Percentiles rank a stretch among this genome's conserved stretches.
Conservation (phyloP, 2,329 filamentous ascomycete genomes). For the Tolypocladium pustulatum region DNA sequence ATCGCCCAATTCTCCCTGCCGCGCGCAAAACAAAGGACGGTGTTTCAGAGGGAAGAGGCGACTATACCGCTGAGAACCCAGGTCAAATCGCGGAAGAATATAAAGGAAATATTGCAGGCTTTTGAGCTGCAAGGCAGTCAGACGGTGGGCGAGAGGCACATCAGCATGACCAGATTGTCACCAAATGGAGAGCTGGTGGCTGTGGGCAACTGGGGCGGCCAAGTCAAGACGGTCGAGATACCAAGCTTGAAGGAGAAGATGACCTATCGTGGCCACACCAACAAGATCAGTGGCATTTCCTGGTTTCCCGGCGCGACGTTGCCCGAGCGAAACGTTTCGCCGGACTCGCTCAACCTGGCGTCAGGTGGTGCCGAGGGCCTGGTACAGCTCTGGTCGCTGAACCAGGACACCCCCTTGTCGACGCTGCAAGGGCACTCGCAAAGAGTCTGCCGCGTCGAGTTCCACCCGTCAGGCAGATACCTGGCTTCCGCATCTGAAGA, state of each 20-base stretch:
- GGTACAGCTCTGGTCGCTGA: constrained; percentile 83
- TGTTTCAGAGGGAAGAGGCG: constrained; percentile 69
- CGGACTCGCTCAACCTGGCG: constrained; percentile 70
- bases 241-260: constrained; percentile 70
- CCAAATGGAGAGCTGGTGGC: constrained; percentile 77
- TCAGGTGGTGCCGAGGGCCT: constrained; percentile 83
- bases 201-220: constrained; percentile 86
- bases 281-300: constrained; percentile 78
- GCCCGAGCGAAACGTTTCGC: constrained; percentile 57
- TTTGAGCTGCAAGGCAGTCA: constrained; percentile 94
- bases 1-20: constrained; percentile 81
- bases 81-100: constrained; percentile 79
- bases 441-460: constrained; percentile 84
- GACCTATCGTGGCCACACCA: constrained; percentile 72
- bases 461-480: constrained; percentile 85
- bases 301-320: constrained; percentile 83
- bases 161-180: constrained; percentile 86
- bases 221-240: constrained; percentile 75
- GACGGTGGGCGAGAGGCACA: constrained; percentile 78
- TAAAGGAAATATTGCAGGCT: constrained; percentile 71
- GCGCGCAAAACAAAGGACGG: constrained; percentile 65
- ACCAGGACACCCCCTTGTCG: constrained; percentile 72
- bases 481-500: constrained; percentile 91
- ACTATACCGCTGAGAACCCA: constrained; percentile 80
- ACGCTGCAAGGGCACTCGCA: constrained; percentile 76